Percentiles rank a stretch among this genome's conserved stretches.
These are phyloP conservation scores for Puccinia hordei DNA, from an alignment of 1,284 basidiomycete genomes.

Conservation along the genomic window DNA sequence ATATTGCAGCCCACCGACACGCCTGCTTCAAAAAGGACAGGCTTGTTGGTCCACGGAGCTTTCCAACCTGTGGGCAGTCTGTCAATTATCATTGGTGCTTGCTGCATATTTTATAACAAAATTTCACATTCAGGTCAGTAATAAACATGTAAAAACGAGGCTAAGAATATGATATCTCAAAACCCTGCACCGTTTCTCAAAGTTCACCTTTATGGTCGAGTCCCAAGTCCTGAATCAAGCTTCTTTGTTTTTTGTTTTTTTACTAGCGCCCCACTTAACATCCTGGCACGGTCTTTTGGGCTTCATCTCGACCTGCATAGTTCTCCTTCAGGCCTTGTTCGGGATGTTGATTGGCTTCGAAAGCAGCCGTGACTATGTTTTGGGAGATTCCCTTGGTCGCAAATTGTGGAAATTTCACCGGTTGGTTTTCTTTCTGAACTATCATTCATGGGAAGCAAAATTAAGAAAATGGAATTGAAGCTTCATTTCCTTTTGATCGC, in stretches of 20 bases:
- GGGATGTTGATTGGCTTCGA: conserved; percentile 47
- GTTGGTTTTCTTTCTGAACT: conserved; percentile 3
- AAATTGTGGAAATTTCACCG: conserved; percentile 49
- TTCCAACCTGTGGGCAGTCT: conserved; percentile 46
- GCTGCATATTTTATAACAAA: conserved; percentile 43
- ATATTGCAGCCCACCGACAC: conserved; percentile 44
- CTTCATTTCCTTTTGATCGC: not conserved
- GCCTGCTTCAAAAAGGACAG: conserved; percentile 30
- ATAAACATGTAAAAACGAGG: no score
- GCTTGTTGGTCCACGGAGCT: conserved; percentile 32
- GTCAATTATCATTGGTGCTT: conserved; percentile 27
- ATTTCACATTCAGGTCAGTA: conserved; percentile 38
- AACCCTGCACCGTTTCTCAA: not conserved
- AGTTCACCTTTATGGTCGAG: not conserved
- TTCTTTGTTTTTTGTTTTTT: not conserved
- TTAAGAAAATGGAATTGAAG: not conserved
- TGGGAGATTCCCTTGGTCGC: conserved; percentile 34
- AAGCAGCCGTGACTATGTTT: conserved; percentile 21
- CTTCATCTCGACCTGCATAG: conserved; percentile 20
- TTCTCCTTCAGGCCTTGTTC: conserved; percentile 37
- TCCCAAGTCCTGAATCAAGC: not conserved
- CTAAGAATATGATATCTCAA: not conserved
- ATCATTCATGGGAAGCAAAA: not conserved
- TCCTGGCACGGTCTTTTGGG: conserved; percentile 50
- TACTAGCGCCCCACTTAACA: conserved; percentile 47